These are phyloP conservation scores for Eucalyptus melliodora DNA, from an alignment of 345 rosid species.

Conservation along the genomic window DNA sequence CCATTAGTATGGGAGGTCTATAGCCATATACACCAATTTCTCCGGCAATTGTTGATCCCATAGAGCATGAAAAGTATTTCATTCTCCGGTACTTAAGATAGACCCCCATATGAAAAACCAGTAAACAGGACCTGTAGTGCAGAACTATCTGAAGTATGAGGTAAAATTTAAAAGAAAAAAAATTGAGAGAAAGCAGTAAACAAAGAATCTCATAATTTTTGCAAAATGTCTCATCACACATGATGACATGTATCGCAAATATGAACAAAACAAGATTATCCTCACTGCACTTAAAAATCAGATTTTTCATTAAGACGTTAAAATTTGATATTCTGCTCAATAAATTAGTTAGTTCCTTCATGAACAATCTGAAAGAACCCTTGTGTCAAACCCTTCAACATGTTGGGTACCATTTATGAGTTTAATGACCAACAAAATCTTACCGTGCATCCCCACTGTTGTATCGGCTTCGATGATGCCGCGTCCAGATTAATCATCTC, in stretches of 20 bases:
- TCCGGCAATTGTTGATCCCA: slow-evolving; percentile 78
- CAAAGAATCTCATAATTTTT: not conserved
- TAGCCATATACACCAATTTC: slow-evolving; percentile 86
- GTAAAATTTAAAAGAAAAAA: too few species aligned
- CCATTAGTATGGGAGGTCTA: slow-evolving; percentile 73
- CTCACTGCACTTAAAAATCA: not conserved
- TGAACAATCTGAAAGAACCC: slow-evolving; percentile 69
- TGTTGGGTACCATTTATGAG: not conserved
- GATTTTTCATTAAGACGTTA: too few species aligned
- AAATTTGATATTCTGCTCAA: too few species aligned
- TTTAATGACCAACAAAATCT: not conserved
- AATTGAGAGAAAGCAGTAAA: too few species aligned
- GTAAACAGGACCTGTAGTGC: slow-evolving; percentile 55
- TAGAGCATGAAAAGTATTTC: slow-evolving; percentile 66
- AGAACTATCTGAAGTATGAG: not conserved
- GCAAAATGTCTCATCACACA: too few species aligned
- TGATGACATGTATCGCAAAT: too few species aligned
- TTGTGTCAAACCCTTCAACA: not conserved
- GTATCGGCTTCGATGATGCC: slow-evolving; percentile 70
- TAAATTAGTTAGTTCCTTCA: slow-evolving; percentile 7
- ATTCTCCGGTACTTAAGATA: slow-evolving; percentile 72
- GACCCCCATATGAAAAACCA: slow-evolving; percentile 87
- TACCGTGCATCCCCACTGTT: slow-evolving; percentile 92
- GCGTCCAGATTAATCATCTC: slow-evolving; percentile 87
- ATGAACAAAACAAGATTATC: not conserved